Percentiles rank a stretch among this genome's conserved stretches.
These are phyloP conservation scores for Acanthamoeba lenticulata DNA, from an alignment of 208 protist genomes.

Conservation along the genomic window DNA sequence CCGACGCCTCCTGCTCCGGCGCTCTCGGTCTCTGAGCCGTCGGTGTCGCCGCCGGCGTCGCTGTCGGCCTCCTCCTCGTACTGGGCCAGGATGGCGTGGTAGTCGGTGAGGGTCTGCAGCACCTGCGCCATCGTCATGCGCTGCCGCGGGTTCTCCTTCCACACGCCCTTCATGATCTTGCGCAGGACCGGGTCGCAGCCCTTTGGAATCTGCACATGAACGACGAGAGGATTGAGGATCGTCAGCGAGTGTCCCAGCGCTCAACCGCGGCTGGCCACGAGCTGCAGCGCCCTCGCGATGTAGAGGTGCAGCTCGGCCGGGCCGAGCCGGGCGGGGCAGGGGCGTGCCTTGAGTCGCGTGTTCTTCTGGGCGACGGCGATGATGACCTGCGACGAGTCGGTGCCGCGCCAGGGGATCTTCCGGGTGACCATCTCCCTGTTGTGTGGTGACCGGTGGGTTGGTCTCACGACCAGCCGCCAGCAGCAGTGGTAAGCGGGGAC, in stretches of 20 bases:
- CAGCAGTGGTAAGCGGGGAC: not conserved
- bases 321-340: too few relatives aligned
- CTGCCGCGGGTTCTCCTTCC: conserved; percentile 43
- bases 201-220: conserved; percentile 59
- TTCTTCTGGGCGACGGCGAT: conserved; percentile 58
- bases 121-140: conserved; percentile 28
- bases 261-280: too few relatives aligned
- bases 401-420: conserved; percentile 42
- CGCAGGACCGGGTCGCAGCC: conserved; percentile 43
- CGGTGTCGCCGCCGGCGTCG: not conserved
- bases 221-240: too few relatives aligned
- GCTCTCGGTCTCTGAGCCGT: not conserved
- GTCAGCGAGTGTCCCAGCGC: too few relatives aligned
- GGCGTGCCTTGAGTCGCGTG: conserved; percentile 55
- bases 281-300: too few relatives aligned
- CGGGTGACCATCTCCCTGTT: conserved; percentile 51
- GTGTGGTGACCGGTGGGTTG: not conserved
- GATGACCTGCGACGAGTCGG: conserved; percentile 30
- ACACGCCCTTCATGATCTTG: conserved; percentile 40
- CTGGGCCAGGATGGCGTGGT: conserved; percentile 14
- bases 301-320: too few relatives aligned
- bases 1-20: too few relatives aligned
- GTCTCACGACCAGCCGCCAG: not conserved
- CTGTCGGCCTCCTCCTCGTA: not conserved
- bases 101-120: conserved; percentile 17